Conservation (phyloP, 2,329 filamentous ascomycete genomes). For the Verticillium albo-atrum region DNA sequence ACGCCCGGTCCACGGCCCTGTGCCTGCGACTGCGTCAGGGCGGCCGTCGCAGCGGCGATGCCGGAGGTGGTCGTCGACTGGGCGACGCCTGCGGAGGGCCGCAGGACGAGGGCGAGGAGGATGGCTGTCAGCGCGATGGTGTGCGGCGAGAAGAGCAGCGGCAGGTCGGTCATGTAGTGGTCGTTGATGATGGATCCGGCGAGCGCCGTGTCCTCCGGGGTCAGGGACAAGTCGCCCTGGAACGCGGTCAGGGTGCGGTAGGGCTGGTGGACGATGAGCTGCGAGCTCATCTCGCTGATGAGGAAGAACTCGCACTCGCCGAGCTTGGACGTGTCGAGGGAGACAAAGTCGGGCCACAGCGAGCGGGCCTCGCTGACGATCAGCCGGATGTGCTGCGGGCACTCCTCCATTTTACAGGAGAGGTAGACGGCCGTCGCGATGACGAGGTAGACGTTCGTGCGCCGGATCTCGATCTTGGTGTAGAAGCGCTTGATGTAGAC, state of each 20-base stretch:
- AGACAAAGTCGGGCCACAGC: conserved; percentile 76
- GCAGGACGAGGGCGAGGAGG: conserved; percentile 76
- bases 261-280: conserved; percentile 86
- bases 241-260: conserved; percentile 76
- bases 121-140: conserved; percentile 83
- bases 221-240: conserved; percentile 63
- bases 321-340: conserved; percentile 74
- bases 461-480: conserved; percentile 81
- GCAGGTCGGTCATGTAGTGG: conserved; percentile 88
- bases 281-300: conserved; percentile 86
- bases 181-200: conserved; percentile 87
- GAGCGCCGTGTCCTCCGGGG: conserved; percentile 72
- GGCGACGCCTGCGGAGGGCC: conserved; percentile 44
- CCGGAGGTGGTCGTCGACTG: conserved; percentile 32
- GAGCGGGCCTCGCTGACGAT: conserved; percentile 82
- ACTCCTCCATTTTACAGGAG: conserved; percentile 97
- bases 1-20: conserved; percentile 9
- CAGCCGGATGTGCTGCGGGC: conserved; percentile 89
- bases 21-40: conserved; percentile 41
- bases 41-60: conserved; percentile 45
- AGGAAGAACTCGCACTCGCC: conserved; percentile 93
- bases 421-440: conserved; percentile 92
- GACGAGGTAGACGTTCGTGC: conserved; percentile 89
- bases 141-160: conserved; percentile 80
- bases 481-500: conserved; percentile 95